Conservation (phyloP, 1,284 basidiomycete species). For the Clitocybe nebularis region DNA sequence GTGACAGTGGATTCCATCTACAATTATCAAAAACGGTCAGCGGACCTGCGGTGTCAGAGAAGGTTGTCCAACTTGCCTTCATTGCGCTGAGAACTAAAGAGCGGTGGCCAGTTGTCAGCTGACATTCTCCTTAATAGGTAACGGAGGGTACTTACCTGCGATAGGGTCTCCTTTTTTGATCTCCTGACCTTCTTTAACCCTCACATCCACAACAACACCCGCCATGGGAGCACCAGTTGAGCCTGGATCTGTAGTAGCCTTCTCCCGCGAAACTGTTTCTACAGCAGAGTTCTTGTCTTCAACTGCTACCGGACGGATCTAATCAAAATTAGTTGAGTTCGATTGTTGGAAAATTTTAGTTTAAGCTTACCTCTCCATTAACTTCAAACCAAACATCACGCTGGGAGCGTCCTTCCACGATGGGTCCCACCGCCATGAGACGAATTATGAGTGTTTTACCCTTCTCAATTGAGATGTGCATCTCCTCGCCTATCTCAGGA, state of each 20-base stretch:
- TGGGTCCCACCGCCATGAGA: slow-evolving; percentile 91
- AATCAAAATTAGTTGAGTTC: slow-evolving; percentile 11
- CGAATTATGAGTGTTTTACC: slow-evolving; percentile 97
- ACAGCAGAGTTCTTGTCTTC: slow-evolving; percentile 96
- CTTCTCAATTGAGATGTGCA: slow-evolving; percentile 95
- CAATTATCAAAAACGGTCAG: slow-evolving; percentile 22
- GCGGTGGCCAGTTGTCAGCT: slow-evolving; percentile 18
- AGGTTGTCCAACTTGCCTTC: slow-evolving; percentile 72
- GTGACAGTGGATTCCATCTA: slow-evolving; percentile 98
- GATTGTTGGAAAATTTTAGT: slow-evolving; percentile 4
- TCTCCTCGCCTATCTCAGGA: slow-evolving; percentile 90
- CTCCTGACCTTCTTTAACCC: slow-evolving; percentile 94
- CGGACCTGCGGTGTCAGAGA: slow-evolving; percentile 9
- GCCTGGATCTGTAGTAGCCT: slow-evolving; percentile 89
- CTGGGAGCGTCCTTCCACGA: slow-evolving; percentile 87
- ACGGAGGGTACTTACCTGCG: slow-evolving; percentile 55
- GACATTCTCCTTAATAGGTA: slow-evolving; percentile 5
- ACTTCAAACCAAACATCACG: slow-evolving; percentile 99
- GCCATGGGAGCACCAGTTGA: slow-evolving; percentile 96
- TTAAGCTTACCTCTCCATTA: slow-evolving; percentile 76
- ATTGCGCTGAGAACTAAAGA: slow-evolving; percentile 79
- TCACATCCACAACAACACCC: slow-evolving; percentile 96
- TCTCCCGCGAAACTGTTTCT: slow-evolving; percentile 91
- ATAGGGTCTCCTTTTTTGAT: slow-evolving; percentile 97
- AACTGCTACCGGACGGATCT: slow-evolving; percentile 90